Percentiles rank a stretch among this genome's conserved stretches.
Conservation (phyloP, 2,329 filamentous ascomycete species). For the Didymella sp. region DNA sequence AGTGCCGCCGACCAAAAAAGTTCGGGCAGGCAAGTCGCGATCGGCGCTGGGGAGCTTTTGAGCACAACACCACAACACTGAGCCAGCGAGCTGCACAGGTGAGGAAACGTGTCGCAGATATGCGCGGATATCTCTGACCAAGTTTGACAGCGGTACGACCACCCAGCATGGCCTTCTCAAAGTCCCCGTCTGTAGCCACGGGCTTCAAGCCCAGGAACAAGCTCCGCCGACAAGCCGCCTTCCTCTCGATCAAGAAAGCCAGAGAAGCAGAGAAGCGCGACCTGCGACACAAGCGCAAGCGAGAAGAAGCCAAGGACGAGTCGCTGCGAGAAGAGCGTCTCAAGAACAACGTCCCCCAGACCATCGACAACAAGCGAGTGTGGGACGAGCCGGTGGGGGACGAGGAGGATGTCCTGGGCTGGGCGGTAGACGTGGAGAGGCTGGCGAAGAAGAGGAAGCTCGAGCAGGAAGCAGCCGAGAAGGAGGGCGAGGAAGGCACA, state of each 20-base stretch:
- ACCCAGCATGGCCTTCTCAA: conserved; percentile 58
- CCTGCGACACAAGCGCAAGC: conserved; percentile 77
- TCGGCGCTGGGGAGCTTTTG: background rate
- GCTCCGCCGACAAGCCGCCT: conserved; percentile 75
- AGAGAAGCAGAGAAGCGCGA: conserved; percentile 77
- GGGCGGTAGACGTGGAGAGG: conserved; percentile 55
- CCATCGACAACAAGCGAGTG: conserved; percentile 62
- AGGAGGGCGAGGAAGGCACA: conserved; percentile 39
- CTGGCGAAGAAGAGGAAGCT: conserved; percentile 55
- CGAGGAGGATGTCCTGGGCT: conserved; percentile 53
- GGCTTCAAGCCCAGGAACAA: conserved; percentile 74
- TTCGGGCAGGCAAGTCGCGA: conserved; percentile 7
- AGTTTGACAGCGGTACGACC: background rate
- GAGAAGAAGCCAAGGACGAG: conserved; percentile 85
- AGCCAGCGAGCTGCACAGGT: background rate
- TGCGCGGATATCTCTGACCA: background rate
- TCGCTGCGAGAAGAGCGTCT: conserved; percentile 75
- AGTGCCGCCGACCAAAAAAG: conserved; percentile 20
- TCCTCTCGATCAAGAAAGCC: conserved; percentile 79
- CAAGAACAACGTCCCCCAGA: conserved; percentile 74
- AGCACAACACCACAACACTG: background rate
- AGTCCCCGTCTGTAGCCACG: conserved; percentile 55
- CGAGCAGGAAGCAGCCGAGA: conserved; percentile 45
- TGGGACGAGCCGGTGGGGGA: conserved; percentile 70
- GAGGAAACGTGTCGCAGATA: background rate